Percentiles rank a stretch among this genome's conserved stretches.
Conservation (phyloP, 164 flowering plant genomes). For the Sedum album region DNA sequence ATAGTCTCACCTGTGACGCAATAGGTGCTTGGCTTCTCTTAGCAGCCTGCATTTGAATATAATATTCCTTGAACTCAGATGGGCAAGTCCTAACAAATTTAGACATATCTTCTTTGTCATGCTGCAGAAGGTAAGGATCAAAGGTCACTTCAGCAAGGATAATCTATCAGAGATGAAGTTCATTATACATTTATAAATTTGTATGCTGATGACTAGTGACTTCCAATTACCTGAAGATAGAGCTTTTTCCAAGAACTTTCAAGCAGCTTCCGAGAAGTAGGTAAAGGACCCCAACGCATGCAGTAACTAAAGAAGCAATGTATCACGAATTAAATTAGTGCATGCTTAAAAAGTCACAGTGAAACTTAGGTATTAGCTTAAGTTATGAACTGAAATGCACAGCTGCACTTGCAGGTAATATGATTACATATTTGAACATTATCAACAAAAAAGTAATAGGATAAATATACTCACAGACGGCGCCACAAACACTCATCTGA, state of each 20-base stretch:
- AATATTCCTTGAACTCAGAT: constrained; percentile 81
- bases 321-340: background rate
- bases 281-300: constrained; percentile 77
- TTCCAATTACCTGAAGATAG: constrained; percentile 60
- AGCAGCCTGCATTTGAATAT: constrained; percentile 94
- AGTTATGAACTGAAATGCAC: too few species aligned
- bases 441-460: too few species aligned
- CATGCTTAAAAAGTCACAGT: background rate
- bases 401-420: too few species aligned
- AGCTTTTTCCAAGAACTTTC: constrained; percentile 90
- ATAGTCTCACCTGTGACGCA: constrained; percentile 61
- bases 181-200: too few species aligned
- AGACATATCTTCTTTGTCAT: constrained; percentile 83
- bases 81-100: constrained; percentile 73
- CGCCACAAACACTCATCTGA: constrained; percentile 92
- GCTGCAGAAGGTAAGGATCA: constrained; percentile 33
- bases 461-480: constrained; percentile 61
- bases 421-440: too few species aligned
- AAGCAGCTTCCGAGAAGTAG: constrained; percentile 44
- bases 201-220: background rate
- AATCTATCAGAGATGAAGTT: background rate
- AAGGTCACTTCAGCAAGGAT: background rate
- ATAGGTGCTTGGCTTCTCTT: constrained; percentile 91
- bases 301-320: constrained; percentile 43
- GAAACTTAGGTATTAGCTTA: background rate